A percentile compares a stretch with the other conserved stretches of the same genome.
phyloP scores from a whole-genome alignment of 768 basidiomycete species.

The Tephrocybe sp. region DNA sequence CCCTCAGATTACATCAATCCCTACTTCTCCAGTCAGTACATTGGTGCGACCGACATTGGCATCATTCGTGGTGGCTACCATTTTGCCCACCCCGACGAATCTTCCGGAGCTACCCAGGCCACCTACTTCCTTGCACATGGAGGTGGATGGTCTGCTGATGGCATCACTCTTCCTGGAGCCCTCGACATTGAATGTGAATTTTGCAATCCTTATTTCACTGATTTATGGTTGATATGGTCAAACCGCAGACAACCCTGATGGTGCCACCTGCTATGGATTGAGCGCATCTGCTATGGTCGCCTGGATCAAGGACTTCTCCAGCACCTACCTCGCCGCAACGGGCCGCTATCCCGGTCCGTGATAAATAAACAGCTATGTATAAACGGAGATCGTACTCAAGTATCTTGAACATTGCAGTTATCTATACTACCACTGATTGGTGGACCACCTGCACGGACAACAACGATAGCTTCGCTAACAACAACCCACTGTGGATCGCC shows the following conservation, averaged over 20 bases:
- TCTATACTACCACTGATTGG: slow-evolving; percentile 68
- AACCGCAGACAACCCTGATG: slow-evolving; percentile 48
- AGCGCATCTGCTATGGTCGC: slow-evolving; percentile 56
- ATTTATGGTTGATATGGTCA: background rate
- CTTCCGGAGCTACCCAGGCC: slow-evolving; percentile 60
- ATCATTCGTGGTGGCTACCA: slow-evolving; percentile 53
- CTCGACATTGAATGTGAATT: slow-evolving; percentile 61
- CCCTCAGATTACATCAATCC: slow-evolving; percentile 40
- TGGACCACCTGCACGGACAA: slow-evolving; percentile 69
- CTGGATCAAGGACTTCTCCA: slow-evolving; percentile 63
- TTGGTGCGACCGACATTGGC: slow-evolving; percentile 52
- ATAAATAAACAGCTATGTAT: too few species aligned
- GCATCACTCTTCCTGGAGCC: slow-evolving; percentile 58
- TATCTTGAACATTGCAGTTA: slow-evolving; percentile 32
- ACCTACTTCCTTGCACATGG: slow-evolving; percentile 58
- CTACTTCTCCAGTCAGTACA: slow-evolving; percentile 50
- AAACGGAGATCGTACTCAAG: too few species aligned
- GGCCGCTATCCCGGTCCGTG: slow-evolving; percentile 43
- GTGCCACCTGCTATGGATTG: slow-evolving; percentile 54
- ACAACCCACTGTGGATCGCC: slow-evolving; percentile 65
- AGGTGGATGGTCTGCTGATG: slow-evolving; percentile 29
- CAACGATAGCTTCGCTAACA: slow-evolving; percentile 45
- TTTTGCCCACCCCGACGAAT: slow-evolving; percentile 49
- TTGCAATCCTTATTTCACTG: background rate
- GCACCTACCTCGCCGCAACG: slow-evolving; percentile 52